Evolutionary conservation across 2,329 filamentous ascomycete genomes (phyloP).

Genomic region (Hypoxylon sp.): DNA sequence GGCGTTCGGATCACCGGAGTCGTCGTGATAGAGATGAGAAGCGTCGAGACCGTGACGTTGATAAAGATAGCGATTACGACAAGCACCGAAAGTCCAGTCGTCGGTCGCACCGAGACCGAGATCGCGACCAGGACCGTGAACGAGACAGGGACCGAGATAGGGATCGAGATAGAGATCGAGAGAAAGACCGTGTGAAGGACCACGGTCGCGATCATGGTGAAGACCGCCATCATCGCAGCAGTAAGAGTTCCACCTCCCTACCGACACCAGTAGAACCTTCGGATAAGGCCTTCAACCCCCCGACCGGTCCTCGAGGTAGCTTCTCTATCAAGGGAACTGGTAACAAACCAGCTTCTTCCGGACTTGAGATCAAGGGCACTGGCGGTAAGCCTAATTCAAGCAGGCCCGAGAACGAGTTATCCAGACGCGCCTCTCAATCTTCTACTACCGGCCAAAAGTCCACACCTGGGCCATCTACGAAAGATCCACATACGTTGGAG

Average conservation of each 20-base stretch:
- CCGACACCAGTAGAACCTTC: slow-evolving; percentile 54
- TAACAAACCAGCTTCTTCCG: slow-evolving; percentile 43
- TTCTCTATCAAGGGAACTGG: slow-evolving; percentile 52
- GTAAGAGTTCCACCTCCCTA: slow-evolving; percentile 55
- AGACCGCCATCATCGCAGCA: slow-evolving; percentile 54
- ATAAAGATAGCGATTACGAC: slow-evolving; percentile 56
- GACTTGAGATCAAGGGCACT: slow-evolving; percentile 59
- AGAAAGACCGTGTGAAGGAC: slow-evolving; percentile 56
- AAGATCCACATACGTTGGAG: slow-evolving; percentile 78
- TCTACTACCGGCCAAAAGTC: slow-evolving; percentile 50
- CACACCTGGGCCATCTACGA: slow-evolving; percentile 46
- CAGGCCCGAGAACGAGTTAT: slow-evolving; percentile 51
- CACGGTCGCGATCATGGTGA: slow-evolving; percentile 58
- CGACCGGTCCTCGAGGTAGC: slow-evolving; percentile 58
- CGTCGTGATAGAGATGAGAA: slow-evolving; percentile 58
- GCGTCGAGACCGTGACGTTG: slow-evolving; percentile 53
- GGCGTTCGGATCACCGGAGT: slow-evolving; percentile 63
- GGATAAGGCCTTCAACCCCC: slow-evolving; percentile 61
- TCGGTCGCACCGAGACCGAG: slow-evolving; percentile 59
- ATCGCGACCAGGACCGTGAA: slow-evolving; percentile 58
- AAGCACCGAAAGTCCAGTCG: slow-evolving; percentile 58
- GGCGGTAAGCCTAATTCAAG: slow-evolving; percentile 48
- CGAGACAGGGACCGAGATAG: slow-evolving; percentile 57
- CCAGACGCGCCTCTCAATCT: slow-evolving; percentile 58
- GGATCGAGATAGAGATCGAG: slow-evolving; percentile 56